Conservation (phyloP, 495 filamentous ascomycete genomes). For the Massariosphaeria phaeospora region DNA sequence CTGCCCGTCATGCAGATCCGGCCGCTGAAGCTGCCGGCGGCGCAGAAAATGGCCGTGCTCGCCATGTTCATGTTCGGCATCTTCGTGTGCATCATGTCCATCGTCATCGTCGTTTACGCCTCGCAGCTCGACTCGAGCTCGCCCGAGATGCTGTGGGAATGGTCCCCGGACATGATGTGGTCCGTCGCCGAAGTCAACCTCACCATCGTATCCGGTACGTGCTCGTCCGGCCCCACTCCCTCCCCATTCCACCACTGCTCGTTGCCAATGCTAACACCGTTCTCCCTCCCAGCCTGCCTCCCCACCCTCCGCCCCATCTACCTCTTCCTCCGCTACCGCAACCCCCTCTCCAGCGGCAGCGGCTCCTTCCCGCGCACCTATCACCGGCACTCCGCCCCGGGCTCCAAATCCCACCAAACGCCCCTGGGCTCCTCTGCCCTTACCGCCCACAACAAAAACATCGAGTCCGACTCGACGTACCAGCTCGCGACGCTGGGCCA, state of each 20-base stretch:
- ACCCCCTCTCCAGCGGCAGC: background rate
- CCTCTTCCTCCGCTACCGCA: constrained; percentile 6
- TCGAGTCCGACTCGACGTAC: background rate
- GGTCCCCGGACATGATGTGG: constrained; percentile 24
- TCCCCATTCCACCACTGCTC: background rate
- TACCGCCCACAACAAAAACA: constrained; percentile 5
- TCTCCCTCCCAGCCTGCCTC: constrained; percentile 17
- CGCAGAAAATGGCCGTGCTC: constrained; percentile 8
- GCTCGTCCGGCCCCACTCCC: background rate
- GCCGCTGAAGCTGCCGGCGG: constrained; percentile 12
- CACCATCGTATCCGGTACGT: constrained; percentile 24
- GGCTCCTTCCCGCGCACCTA: background rate
- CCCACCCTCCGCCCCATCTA: constrained; percentile 30
- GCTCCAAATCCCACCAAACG: too few relatives aligned
- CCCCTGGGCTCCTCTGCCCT: background rate
- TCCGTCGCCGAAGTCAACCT: constrained; percentile 26
- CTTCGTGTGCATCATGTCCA: constrained; percentile 44
- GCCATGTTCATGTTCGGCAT: constrained; percentile 26
- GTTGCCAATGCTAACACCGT: background rate
- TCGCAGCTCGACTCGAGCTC: constrained; percentile 6
- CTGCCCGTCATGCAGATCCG: constrained; percentile 19
- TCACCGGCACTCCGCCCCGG: background rate
- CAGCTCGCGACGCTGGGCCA: background rate
- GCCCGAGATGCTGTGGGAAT: constrained; percentile 24
- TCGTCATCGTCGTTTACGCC: constrained; percentile 45